Percentiles rank a stretch among this genome's conserved stretches.
Evolutionary conservation across 176 grass and related monocot species (phyloP).

Genomic region (Pharus latifolius): DNA sequence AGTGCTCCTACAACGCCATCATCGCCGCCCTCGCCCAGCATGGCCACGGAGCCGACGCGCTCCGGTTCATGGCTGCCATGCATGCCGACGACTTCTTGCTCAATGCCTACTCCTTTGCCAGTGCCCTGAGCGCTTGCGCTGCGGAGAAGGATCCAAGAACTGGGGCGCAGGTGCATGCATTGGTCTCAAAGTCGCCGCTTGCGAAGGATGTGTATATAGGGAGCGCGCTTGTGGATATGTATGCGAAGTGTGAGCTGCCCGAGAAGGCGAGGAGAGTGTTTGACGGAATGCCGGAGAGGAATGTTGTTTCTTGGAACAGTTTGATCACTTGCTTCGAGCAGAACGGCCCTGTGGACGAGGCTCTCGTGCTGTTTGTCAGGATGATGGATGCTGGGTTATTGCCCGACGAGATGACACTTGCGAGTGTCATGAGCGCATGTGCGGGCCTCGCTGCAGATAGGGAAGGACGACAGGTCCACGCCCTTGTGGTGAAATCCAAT

Average conservation of each 20-base stretch:
- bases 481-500: constrained; percentile 15
- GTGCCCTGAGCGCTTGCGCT: constrained; percentile 34
- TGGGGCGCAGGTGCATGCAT: constrained; percentile 28
- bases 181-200: constrained; percentile 17
- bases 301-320: constrained; percentile 44
- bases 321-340: constrained; percentile 46
- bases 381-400: constrained; percentile 30
- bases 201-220: constrained; percentile 31
- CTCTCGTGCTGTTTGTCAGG: constrained; percentile 12
- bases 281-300: constrained; percentile 26
- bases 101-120: constrained; percentile 44
- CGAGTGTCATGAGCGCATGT: constrained; percentile 38
- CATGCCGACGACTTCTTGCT: constrained; percentile 48
- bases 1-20: constrained; percentile 43
- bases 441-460: constrained; percentile 14
- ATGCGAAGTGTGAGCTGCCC: constrained; percentile 17
- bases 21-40: constrained; percentile 33
- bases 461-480: constrained; percentile 40
- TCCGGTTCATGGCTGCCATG: constrained; percentile 33
- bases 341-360: constrained; percentile 32
- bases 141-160: constrained; percentile 12
- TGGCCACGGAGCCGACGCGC: constrained; percentile 19
- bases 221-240: constrained; percentile 18
- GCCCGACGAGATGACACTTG: constrained; percentile 35
- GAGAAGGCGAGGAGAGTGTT: constrained; percentile 27